Conservation (phyloP, 305 asterid genomes). For the Petunia hybrid region DNA sequence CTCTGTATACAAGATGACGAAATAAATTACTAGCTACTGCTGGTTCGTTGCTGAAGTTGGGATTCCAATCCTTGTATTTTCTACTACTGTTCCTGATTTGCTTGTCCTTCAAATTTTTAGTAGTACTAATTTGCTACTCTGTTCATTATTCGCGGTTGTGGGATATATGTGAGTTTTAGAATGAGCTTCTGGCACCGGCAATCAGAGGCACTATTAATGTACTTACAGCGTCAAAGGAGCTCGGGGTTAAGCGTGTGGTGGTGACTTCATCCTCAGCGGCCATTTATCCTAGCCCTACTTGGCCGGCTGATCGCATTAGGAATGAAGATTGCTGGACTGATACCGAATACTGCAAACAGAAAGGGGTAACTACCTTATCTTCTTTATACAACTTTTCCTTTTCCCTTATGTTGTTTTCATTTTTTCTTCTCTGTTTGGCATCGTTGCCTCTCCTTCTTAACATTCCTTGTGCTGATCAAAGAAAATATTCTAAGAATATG, state of each 20-base stretch:
- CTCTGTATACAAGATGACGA: too few relatives aligned
- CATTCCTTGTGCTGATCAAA: too few relatives aligned
- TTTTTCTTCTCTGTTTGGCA: too few relatives aligned
- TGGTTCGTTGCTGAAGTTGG: too few relatives aligned
- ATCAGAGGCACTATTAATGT: conserved; percentile 83
- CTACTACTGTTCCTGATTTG: neutral
- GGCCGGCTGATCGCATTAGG: conserved; percentile 74
- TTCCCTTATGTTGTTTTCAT: too few relatives aligned
- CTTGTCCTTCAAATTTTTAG: too few relatives aligned
- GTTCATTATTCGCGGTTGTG: conserved; percentile 24
- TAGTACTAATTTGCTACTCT: neutral
- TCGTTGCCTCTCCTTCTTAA: too few relatives aligned
- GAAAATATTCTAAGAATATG: too few relatives aligned
- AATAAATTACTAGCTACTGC: too few relatives aligned
- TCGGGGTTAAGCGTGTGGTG: conserved; percentile 85
- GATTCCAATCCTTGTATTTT: too few relatives aligned
- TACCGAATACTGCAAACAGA: conserved; percentile 76
- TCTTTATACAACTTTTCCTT: neutral
- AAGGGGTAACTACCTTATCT: conserved; percentile 58
- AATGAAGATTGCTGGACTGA: conserved; percentile 92
- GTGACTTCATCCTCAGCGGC: conserved; percentile 87
- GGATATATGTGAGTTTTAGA: conserved; percentile 38
- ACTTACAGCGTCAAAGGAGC: conserved; percentile 83
- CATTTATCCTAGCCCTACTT: conserved; percentile 65
- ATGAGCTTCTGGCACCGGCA: conserved; percentile 79